Percentiles rank a stretch among this genome's conserved stretches.
These are phyloP conservation scores for Neurospora sp. DNA, from an alignment of 495 filamentous ascomycete species.

Conservation along the genomic window DNA sequence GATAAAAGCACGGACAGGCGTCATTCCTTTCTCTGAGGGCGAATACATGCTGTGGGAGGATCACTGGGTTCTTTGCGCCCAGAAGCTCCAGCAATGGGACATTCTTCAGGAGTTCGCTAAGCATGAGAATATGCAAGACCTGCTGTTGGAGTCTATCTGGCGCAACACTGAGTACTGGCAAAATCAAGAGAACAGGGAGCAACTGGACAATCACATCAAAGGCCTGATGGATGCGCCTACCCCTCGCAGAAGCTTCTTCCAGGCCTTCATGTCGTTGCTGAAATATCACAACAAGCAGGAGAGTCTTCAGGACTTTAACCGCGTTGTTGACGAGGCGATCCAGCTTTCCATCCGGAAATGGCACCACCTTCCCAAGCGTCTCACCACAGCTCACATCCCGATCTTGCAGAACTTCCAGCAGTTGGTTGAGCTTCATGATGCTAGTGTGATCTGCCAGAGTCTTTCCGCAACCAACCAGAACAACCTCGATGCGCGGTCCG, in stretches of 20 bases:
- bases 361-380: slow-evolving; percentile 87
- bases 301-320: slow-evolving; percentile 66
- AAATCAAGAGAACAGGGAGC: slow-evolving; percentile 71
- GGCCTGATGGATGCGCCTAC: slow-evolving; percentile 96
- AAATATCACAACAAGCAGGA: slow-evolving; percentile 88
- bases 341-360: slow-evolving; percentile 95
- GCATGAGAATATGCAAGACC: slow-evolving; percentile 95
- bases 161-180: slow-evolving; percentile 89
- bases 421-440: slow-evolving; percentile 96
- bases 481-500: slow-evolving; percentile 89
- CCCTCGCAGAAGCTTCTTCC: slow-evolving; percentile 87
- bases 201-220: slow-evolving; percentile 83
- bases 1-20: slow-evolving; percentile 89
- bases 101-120: slow-evolving; percentile 96
- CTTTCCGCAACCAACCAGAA: slow-evolving; percentile 68
- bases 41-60: slow-evolving; percentile 99
- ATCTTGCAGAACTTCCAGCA: slow-evolving; percentile 97
- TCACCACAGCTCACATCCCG: slow-evolving; percentile 92
- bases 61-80: slow-evolving; percentile 94
- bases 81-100: slow-evolving; percentile 99
- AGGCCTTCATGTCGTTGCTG: slow-evolving; percentile 91
- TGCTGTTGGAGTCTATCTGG: slow-evolving; percentile 93
- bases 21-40: slow-evolving; percentile 85
- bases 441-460: slow-evolving; percentile 87
- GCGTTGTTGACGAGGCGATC: slow-evolving; percentile 89